Percentiles rank a stretch among this genome's conserved stretches.
phyloP scores from a whole-genome alignment of 2,329 filamentous ascomycete genomes.

The Claviceps sp. region DNA sequence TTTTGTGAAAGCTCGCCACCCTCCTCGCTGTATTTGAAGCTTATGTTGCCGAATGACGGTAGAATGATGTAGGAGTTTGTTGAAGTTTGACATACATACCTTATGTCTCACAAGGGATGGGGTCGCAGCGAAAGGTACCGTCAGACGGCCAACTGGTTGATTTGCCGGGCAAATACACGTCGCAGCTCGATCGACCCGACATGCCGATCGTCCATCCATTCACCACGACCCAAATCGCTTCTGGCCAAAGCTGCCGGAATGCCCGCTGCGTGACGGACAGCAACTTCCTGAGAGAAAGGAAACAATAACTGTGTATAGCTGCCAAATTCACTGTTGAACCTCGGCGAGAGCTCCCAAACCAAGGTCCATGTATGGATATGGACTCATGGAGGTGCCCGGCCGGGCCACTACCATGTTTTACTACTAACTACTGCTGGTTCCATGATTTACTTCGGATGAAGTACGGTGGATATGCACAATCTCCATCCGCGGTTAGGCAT shows the following conservation, averaged over 20 bases:
- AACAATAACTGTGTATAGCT: conserved; percentile 4
- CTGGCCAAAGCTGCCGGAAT: neutral
- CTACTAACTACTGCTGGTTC: too few species aligned
- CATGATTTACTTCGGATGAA: neutral
- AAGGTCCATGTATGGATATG: neutral
- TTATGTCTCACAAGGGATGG: neutral
- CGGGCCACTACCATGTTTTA: conserved; percentile 4
- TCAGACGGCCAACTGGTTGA: neutral
- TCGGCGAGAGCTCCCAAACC: conserved; percentile 5
- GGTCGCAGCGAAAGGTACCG: neutral
- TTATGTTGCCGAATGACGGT: neutral
- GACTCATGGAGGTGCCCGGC: neutral
- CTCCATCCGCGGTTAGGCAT: conserved; percentile 13
- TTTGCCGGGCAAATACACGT: neutral
- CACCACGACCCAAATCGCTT: neutral
- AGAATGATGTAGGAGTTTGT: neutral
- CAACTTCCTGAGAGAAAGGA: conserved; percentile 1
- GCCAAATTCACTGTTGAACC: conserved; percentile 10
- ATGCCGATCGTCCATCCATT: neutral
- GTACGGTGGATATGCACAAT: neutral
- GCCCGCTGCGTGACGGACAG: neutral
- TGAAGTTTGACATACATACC: neutral
- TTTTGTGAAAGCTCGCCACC: neutral
- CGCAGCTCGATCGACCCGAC: neutral
- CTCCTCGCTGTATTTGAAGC: neutral